These are phyloP conservation scores for Blastosporella zonata DNA, from an alignment of 1,284 basidiomycete genomes.

Conservation along the genomic window DNA sequence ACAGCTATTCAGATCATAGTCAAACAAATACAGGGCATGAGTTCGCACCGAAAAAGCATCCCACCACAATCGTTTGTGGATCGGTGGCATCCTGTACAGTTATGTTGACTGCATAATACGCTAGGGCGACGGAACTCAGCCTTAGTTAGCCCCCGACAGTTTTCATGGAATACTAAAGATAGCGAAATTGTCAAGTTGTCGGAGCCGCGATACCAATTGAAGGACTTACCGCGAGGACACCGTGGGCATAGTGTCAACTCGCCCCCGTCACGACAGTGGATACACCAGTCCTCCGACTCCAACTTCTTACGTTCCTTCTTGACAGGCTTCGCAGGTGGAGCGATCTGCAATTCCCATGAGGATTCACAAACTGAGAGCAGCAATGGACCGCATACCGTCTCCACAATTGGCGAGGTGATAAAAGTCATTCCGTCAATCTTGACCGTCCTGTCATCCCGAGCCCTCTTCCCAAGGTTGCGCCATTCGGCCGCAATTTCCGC, in stretches of 20 bases:
- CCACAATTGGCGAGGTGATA: conserved; percentile 31
- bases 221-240: conserved; percentile 50
- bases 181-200: neutral
- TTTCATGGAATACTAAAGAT: conserved; percentile 46
- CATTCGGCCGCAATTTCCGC: conserved; percentile 44
- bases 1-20: neutral
- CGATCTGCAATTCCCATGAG: conserved; percentile 4
- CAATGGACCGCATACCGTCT: conserved; percentile 27
- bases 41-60: conserved; percentile 45
- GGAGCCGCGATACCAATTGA: conserved; percentile 1
- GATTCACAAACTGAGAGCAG: neutral
- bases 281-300: conserved; percentile 55
- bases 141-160: conserved; percentile 40
- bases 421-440: conserved; percentile 46
- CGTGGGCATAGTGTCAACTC: conserved; percentile 43
- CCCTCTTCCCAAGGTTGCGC: conserved; percentile 43
- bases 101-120: conserved; percentile 48
- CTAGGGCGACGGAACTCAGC: conserved; percentile 21
- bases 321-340: conserved; percentile 8
- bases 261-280: conserved; percentile 57
- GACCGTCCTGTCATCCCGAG: conserved; percentile 36
- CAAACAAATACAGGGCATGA: neutral
- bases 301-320: conserved; percentile 33
- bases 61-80: conserved; percentile 44
- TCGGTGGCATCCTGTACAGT: conserved; percentile 41